Conservation (phyloP, 129 eudicot genomes). For the Pseudognaphalium luteoalbum region DNA sequence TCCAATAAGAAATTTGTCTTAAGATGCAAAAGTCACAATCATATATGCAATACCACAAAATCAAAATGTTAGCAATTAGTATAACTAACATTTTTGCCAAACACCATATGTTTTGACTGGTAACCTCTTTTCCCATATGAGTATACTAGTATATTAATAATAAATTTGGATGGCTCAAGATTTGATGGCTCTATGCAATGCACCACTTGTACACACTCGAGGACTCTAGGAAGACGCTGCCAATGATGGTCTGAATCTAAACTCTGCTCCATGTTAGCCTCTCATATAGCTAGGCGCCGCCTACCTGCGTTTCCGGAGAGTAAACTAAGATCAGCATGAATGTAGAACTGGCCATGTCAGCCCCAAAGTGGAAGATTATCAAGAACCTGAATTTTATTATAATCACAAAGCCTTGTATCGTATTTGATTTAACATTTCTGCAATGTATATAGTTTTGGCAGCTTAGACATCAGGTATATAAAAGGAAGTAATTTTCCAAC, state of each 20-base stretch:
- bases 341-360: background rate
- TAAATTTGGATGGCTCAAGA: background rate
- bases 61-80: too few species aligned
- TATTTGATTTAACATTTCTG: background rate
- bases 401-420: background rate
- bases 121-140: too few species aligned
- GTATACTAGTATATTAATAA: too few species aligned
- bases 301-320: background rate
- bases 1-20: too few species aligned
- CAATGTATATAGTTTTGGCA: background rate
- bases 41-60: too few species aligned
- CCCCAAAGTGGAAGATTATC: background rate
- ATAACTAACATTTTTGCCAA: too few species aligned
- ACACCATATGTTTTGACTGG: too few species aligned
- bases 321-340: background rate
- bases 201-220: background rate
- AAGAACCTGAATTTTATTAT: background rate
- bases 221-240: background rate
- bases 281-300: background rate
- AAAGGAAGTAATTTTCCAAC: background rate
- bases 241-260: background rate
- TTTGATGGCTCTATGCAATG: background rate
- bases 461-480: background rate
- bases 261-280: constrained; percentile 1
- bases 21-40: too few species aligned